Evolutionary conservation across 768 basidiomycete genomes (phyloP).

Genomic region (Pisolithus albus): DNA sequence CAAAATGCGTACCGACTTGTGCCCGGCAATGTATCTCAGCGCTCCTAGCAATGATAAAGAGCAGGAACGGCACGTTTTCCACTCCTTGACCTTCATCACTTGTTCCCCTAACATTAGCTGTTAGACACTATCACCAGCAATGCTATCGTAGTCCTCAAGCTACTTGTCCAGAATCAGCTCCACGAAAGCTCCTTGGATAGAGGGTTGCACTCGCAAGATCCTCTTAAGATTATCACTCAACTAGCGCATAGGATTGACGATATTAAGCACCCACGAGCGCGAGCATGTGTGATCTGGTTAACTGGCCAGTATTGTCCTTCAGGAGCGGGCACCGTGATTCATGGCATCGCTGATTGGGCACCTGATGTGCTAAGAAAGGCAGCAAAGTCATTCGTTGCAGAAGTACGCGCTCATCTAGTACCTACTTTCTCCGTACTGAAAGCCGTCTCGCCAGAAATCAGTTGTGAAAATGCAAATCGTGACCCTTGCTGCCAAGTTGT

Average conservation of each 20-base stretch:
- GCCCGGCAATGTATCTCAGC: slow-evolving; percentile 66
- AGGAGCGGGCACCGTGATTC: slow-evolving; percentile 31
- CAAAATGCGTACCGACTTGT: slow-evolving; percentile 59
- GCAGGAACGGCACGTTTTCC: slow-evolving; percentile 51
- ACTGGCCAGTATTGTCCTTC: slow-evolving; percentile 78
- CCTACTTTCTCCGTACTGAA: background rate
- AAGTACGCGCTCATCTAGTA: slow-evolving; percentile 42
- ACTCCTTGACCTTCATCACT: background rate
- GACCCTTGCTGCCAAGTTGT: slow-evolving; percentile 80
- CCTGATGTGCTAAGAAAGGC: slow-evolving; percentile 84
- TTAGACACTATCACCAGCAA: slow-evolving; percentile 73
- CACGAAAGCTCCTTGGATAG: slow-evolving; percentile 27
- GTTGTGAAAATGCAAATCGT: slow-evolving; percentile 78
- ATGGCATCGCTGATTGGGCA: slow-evolving; percentile 69
- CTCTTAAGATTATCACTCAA: slow-evolving; percentile 66
- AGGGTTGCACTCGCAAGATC: slow-evolving; percentile 26
- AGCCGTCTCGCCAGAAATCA: slow-evolving; percentile 35
- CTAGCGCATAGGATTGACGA: slow-evolving; percentile 74
- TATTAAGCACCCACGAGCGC: slow-evolving; percentile 71
- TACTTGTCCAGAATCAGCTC: slow-evolving; percentile 68
- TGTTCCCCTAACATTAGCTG: background rate
- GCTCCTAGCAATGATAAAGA: slow-evolving; percentile 76
- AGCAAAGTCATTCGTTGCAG: slow-evolving; percentile 62
- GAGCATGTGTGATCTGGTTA: slow-evolving; percentile 88
- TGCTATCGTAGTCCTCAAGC: slow-evolving; percentile 80